Base-by-base conservation (phyloP, 768 basidiomycete species). In the Cystobasidium ongulense region DNA sequence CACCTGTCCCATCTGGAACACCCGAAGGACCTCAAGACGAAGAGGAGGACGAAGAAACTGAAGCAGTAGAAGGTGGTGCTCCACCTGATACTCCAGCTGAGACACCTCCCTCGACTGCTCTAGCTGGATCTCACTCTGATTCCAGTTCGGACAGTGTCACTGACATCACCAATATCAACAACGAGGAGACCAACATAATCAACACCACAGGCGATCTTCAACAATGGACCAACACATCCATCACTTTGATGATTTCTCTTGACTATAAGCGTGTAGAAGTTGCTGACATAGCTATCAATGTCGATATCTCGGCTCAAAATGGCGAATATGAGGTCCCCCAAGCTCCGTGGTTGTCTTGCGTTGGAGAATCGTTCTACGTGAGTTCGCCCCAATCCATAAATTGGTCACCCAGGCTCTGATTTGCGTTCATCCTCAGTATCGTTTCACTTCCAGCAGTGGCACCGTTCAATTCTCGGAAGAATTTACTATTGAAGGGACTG, bases 251-350 rank as follows among this genome's bases (percentile, higher is more conserved):
- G 66, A 62, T 64, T 21, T 57, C 57, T 15, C 21, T 46, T 5
- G 57, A 54, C 39, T 52, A 52, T 27, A 71, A 53, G 38, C 38
- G 66, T 4, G 31, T 43, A 4, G 35, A 50, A 31, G 54, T 70
- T 25, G 67, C 57, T 41, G 29, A 70, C 11, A 75, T 75, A 23
- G 74, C 66, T 25, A 25, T 59, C 4, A 62, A 70, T 59, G 66
- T 75, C 63, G 66, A 68, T 59, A 75, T 75, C n/a, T 70, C 74
- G 8, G 74, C 66, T 33, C 38, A 68, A 35, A 27, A 25, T 27
- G 67, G 74, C 18, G 4, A 31, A 1, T 68, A 68, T 29, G 41
- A 46, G 4, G 68, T 68, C 33, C 63, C 63, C 29, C 63, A 64
- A 15, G 63, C 63, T 64, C 57, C 57, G 8, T 59, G 57, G 57